These are phyloP conservation scores for Rutstroemia sp. DNA, from an alignment of 2,329 filamentous ascomycete genomes.

Conservation along the genomic window DNA sequence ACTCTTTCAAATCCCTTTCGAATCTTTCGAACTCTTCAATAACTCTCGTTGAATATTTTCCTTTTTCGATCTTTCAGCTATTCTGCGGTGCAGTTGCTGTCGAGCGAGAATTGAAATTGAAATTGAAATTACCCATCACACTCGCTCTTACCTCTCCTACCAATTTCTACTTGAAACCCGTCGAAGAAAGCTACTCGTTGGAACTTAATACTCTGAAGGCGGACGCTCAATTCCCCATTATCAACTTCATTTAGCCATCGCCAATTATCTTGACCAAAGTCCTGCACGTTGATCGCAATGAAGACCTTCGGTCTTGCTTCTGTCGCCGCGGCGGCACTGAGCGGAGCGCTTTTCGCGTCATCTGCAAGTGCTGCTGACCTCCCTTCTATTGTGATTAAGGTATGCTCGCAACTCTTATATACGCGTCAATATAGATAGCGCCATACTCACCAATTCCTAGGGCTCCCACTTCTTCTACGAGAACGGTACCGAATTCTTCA, in stretches of 20 bases:
- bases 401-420: slow-evolving; percentile 11
- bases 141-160: too few species aligned
- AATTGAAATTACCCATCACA: too few species aligned
- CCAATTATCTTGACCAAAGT: not conserved
- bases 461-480: slow-evolving; percentile 36
- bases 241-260: not conserved
- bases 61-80: too few species aligned
- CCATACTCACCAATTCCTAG: slow-evolving; percentile 14
- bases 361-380: slow-evolving; percentile 44
- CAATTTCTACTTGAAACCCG: too few species aligned
- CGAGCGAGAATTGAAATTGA: too few species aligned
- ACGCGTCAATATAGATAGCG: not conserved
- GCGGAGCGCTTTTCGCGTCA: slow-evolving; percentile 44
- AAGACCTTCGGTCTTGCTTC: slow-evolving; percentile 41
- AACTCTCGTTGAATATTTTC: too few species aligned
- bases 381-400: slow-evolving; percentile 43
- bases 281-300: slow-evolving; percentile 36
- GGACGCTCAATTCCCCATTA: too few species aligned
- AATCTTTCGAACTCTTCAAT: too few species aligned
- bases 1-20: too few species aligned
- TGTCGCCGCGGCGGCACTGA: slow-evolving; percentile 35
- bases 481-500: slow-evolving; percentile 75
- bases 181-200: too few species aligned
- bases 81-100: too few species aligned
- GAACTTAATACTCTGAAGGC: too few species aligned